phyloP scores from a whole-genome alignment of 129 eudicot genomes.

The Escallonia rubra region DNA sequence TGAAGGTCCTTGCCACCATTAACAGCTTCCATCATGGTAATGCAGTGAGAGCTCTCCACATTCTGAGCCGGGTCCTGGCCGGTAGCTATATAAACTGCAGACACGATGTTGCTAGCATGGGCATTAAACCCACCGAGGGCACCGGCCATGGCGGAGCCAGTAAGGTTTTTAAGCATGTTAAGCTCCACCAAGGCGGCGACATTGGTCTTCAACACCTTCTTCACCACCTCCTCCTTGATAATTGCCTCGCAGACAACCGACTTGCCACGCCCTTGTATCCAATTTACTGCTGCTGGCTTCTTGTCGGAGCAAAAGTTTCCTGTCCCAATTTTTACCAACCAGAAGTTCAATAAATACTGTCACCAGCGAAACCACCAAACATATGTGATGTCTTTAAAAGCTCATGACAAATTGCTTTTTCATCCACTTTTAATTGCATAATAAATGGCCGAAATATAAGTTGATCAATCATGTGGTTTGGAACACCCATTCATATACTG shows the following conservation, averaged over 20 bases:
- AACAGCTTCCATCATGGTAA: conserved; percentile 71
- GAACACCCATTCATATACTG: no score
- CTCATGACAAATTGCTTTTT: no score
- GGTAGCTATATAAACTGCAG: conserved; percentile 56
- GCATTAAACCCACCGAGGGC: conserved; percentile 81
- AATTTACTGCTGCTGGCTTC: conserved; percentile 72
- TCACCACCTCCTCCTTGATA: conserved; percentile 54
- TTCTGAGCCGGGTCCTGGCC: conserved; percentile 83
- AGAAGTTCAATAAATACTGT: no score
- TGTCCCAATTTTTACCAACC: background rate
- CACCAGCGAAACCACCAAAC: no score
- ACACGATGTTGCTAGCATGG: conserved; percentile 73
- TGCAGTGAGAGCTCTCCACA: conserved; percentile 70
- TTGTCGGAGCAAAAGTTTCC: conserved; percentile 73
- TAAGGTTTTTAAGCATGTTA: conserved; percentile 66
- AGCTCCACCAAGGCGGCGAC: conserved; percentile 58
- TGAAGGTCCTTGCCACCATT: conserved; percentile 65
- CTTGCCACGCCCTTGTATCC: conserved; percentile 74
- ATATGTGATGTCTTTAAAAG: no score
- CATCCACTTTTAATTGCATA: no score
- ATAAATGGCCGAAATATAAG: no score
- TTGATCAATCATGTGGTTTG: no score
- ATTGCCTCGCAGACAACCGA: conserved; percentile 77
- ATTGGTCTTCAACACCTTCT: conserved; percentile 54
- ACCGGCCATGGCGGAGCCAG: conserved; percentile 78